These are phyloP conservation scores for Elsinoe fawcettii DNA, from an alignment of 2,329 filamentous ascomycete genomes.

Conservation along the genomic window DNA sequence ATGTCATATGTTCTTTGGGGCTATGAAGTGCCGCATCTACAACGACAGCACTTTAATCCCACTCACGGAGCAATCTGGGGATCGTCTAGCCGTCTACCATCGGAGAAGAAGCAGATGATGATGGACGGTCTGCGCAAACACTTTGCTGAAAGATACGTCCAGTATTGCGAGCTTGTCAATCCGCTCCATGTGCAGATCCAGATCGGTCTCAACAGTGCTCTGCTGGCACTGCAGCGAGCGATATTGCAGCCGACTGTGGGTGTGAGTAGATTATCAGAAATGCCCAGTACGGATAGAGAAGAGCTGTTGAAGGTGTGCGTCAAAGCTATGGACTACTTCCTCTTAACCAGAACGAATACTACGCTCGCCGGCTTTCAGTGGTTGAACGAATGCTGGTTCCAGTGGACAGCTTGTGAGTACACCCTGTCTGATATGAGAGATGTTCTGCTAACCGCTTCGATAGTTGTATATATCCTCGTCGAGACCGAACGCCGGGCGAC, in stretches of 20 bases:
- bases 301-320: conserved; percentile 8
- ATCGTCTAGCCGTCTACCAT: background rate
- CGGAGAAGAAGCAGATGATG: background rate
- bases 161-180: conserved; percentile 18
- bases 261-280: background rate
- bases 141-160: conserved; percentile 15
- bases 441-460: too few species aligned
- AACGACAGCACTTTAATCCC: conserved; percentile 1
- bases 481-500: conserved; percentile 7
- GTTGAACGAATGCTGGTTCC: conserved; percentile 15
- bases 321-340: conserved; percentile 15
- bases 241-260: conserved; percentile 12
- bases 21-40: conserved; percentile 9
- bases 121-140: conserved; percentile 9
- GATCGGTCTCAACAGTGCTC: conserved; percentile 7
- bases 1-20: conserved; percentile 15
- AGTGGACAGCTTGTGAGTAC: conserved; percentile 17
- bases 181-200: conserved; percentile 15
- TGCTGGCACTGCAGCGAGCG: conserved; percentile 12
- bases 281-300: background rate
- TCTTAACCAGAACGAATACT: conserved; percentile 1
- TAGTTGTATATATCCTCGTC: conserved; percentile 16
- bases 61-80: conserved; percentile 12
- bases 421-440: background rate
- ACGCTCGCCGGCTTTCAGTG: conserved; percentile 13